Percentiles rank a stretch among this genome's conserved stretches.
Evolutionary conservation across 2,329 filamentous ascomycete species (phyloP).

Genomic region (Pseudogymnoascus sp.): DNA sequence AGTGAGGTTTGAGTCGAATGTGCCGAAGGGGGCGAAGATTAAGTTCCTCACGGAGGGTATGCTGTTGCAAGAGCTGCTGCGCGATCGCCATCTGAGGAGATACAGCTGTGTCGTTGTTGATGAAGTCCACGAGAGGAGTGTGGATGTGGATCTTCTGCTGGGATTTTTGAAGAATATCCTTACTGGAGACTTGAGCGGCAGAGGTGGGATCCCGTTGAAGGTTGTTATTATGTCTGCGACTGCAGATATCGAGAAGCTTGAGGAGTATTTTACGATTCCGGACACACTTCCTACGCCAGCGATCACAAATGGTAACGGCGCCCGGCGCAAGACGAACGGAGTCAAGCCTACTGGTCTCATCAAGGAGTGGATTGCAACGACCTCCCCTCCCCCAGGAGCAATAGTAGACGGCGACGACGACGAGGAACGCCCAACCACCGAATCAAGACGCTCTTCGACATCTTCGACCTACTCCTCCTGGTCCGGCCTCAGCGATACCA

Average conservation of each 20-base stretch:
- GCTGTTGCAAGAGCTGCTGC: conserved; percentile 85
- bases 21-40: conserved; percentile 73
- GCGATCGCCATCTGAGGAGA: conserved; percentile 70
- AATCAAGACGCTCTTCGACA: not conserved
- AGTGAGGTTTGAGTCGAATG: conserved; percentile 84
- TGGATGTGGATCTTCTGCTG: conserved; percentile 85
- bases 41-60: conserved; percentile 97
- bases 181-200: conserved; percentile 51
- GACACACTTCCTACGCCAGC: not conserved
- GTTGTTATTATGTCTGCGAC: conserved; percentile 97
- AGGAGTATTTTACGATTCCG: conserved; percentile 58
- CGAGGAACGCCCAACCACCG: not conserved
- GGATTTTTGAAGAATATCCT: conserved; percentile 81
- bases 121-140: conserved; percentile 91
- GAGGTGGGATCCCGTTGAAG: conserved; percentile 70
- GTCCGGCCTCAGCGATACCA: conserved; percentile 7
- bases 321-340: not conserved
- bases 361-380: not conserved
- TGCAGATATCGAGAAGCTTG: conserved; percentile 73
- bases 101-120: conserved; percentile 92
- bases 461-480: not conserved
- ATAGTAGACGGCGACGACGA: not conserved
- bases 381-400: not conserved
- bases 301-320: not conserved
- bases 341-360: not conserved